Evolutionary conservation across 768 basidiomycete genomes (phyloP), one percentile per base, ranked within the genome.

Genomic region (Phaeotremella fagi): DNA sequence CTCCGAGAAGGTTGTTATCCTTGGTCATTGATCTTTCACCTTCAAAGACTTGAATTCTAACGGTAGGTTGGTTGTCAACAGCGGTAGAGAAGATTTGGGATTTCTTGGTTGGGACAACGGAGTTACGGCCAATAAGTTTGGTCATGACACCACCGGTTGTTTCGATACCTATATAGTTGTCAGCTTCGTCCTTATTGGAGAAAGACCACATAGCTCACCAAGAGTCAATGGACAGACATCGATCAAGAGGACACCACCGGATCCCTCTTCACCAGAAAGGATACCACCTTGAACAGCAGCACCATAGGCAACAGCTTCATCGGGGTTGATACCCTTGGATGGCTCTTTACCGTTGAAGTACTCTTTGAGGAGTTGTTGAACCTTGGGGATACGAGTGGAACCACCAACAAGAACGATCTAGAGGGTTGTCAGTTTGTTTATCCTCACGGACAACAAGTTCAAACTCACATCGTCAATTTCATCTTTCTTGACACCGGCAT

Each of bases 131-230:
- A 51, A 97, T 97, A 75, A 98, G 85, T 43, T 90, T 83, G 25
- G 94, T 97, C 89, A 98, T 92, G 74, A 97, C 92, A 83, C 94
- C 94, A 76, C 92, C 94, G 60, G 91, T 90, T 33, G 94, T 97
- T 80, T 97, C 94, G 70, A 98, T 95, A 84, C 91, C 91, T 57
- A 85, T 82, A 49, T 88, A 90, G 47, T 33, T n/a, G 31, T 27
- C 28, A 41, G 38, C 22, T 20, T 6, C 11, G 38, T 7, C 20
- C 22, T 18, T 28, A 25, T 50, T 45, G 14, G 44, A 35, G 6
- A 27, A 14, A 16, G 45, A 15, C n/a, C 45, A 43, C 6, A 41
- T 9, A 23, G 29, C 57, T 31, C 23, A 59, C 70, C 72, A 28
- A 74, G 55, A 29, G 70, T 74, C 50, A 74, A 54, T 86, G 92